These are phyloP conservation scores for Acer negundo DNA, from an alignment of 345 rosid species.

Conservation along the genomic window DNA sequence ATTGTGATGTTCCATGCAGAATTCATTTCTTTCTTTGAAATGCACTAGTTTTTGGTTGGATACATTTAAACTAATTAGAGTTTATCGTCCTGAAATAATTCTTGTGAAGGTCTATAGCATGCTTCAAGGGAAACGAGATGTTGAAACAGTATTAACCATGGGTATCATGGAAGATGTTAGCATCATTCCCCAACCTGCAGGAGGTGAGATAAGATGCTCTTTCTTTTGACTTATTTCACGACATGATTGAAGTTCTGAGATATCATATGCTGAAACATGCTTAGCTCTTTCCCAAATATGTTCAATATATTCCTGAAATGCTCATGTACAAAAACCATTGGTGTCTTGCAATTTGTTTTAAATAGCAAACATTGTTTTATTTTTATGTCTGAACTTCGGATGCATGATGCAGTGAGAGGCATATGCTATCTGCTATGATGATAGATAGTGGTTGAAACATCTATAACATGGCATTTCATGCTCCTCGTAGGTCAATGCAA, in stretches of 20 bases:
- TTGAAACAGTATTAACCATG: conserved; percentile 89
- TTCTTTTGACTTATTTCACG: not conserved
- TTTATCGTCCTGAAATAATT: conserved; percentile 10
- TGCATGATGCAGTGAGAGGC: not conserved
- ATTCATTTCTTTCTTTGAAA: not conserved
- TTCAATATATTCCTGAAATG: not conserved
- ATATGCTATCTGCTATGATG: not conserved
- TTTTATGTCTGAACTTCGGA: not conserved
- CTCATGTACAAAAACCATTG: not conserved
- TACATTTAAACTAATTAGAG: conserved; percentile 4
- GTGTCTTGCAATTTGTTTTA: not conserved
- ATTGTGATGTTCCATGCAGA: not conserved
- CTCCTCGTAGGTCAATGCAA: not conserved
- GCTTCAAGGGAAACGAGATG: conserved; percentile 95
- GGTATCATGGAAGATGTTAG: conserved; percentile 97
- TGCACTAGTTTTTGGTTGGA: not conserved
- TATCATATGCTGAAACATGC: not conserved
- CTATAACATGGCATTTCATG: not conserved
- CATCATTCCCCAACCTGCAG: conserved; percentile 95
- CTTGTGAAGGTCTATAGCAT: conserved; percentile 80
- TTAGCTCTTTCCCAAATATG: not conserved
- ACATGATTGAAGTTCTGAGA: conserved; percentile 1
- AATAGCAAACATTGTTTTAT: not conserved
- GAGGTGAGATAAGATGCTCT: conserved; percentile 54
- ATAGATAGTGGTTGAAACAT: not conserved